Percentiles rank a stretch among this genome's conserved stretches.
Evolutionary conservation across 2,329 filamentous ascomycete genomes (phyloP).

Genomic region (Pseudogymnoascus sp.): DNA sequence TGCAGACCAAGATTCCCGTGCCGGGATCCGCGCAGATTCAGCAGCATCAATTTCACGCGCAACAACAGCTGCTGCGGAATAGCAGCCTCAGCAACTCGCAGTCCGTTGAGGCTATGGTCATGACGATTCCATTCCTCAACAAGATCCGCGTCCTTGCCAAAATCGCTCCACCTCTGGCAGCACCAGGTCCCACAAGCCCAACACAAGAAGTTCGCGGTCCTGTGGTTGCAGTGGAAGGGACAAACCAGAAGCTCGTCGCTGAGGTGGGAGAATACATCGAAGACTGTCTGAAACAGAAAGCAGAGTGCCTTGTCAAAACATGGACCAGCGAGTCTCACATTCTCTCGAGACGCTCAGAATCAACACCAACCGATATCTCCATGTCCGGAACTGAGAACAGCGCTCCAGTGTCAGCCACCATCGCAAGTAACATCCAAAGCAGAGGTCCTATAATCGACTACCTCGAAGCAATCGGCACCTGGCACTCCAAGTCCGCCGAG

Average conservation of each 20-base stretch:
- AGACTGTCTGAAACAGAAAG: conserved; percentile 23
- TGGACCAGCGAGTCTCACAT: conserved; percentile 18
- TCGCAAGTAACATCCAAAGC: neutral
- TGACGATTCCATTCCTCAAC: conserved; percentile 63
- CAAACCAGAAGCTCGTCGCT: conserved; percentile 42
- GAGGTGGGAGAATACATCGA: conserved; percentile 56
- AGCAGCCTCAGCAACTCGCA: conserved; percentile 33
- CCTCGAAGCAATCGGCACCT: conserved; percentile 58
- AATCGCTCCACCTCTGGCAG: conserved; percentile 61
- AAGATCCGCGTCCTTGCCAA: conserved; percentile 71
- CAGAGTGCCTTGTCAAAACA: conserved; percentile 22
- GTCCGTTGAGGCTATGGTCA: conserved; percentile 61
- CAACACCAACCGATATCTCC: neutral
- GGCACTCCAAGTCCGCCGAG: conserved; percentile 68
- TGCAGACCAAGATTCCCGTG: conserved; percentile 24
- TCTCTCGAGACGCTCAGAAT: neutral
- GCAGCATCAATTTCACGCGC: conserved; percentile 28
- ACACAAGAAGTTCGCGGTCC: conserved; percentile 54
- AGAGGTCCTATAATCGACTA: conserved; percentile 45
- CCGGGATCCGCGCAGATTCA: conserved; percentile 27
- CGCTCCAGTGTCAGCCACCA: neutral
- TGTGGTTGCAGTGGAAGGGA: conserved; percentile 76
- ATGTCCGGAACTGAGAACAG: neutral
- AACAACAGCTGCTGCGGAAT: conserved; percentile 25
- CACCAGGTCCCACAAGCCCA: conserved; percentile 29